Evolutionary conservation across 257 asterid species (phyloP), one percentile per base, ranked within the genome.

Genomic region (Cruciata laevipes): DNA sequence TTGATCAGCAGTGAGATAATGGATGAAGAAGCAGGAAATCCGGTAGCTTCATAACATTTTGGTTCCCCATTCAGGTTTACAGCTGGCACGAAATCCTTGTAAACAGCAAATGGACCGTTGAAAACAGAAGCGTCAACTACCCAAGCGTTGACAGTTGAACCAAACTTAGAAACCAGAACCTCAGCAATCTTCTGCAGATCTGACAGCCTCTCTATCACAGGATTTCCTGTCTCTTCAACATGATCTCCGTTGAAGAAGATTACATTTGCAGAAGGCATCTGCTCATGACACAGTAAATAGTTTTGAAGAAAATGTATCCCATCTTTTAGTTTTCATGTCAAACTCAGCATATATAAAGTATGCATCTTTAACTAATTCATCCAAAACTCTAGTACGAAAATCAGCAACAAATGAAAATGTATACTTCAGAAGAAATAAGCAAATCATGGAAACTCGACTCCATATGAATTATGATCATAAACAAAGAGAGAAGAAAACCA

Each of bases 261-360:
- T 47, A 79, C 96, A 76, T 94, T 90, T 69, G 97, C 90, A 72
- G 85, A 85, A 66, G 99, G 97, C 70, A 85, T 90, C 97, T 93
- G 74, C 44, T 51, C 67, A 76, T 16, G 53, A 68, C 72, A 76
- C 20, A 63, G 24, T 67, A 56, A 69, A 70, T 14, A 25, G 9
- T 27, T 35, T 53, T 23, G 69, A 7, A 42, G 51, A 63, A 27
- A 51, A 57, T 25, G 76, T 42, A 74, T 35, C 4, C 35, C 61
- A 30, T 63, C 57, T 55, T 24, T 37, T 59, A 53, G 69, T 27
- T 33, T 7, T 12, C 55, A 3, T 51, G 21, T 31, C 64, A 60
- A 27, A 27, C 16, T 31, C 11, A 60, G 42, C 40, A 5, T 27
- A 16, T 32, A n/a, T n/a, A n/a, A 3, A 6, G 25, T 7, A n/a